A percentile compares a stretch with the other conserved stretches of the same genome.
Evolutionary conservation across 176 grass and related monocot genomes (phyloP).

Genomic region (Calamus simplicifolius): DNA sequence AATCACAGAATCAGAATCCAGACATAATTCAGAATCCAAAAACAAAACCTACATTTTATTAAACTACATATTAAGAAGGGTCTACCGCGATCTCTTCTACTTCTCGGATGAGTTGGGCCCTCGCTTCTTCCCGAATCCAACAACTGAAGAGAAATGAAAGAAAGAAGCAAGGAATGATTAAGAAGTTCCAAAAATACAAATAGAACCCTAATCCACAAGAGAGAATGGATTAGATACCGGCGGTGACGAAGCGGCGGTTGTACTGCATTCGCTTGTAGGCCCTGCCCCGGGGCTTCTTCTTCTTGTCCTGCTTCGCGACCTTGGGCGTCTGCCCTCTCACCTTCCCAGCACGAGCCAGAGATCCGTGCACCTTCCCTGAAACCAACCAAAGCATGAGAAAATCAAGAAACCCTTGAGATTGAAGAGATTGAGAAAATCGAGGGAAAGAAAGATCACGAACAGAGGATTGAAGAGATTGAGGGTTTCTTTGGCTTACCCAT

Average conservation of each 20-base stretch:
- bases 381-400: no score
- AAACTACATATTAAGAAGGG: no score
- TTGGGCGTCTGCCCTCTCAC: constrained; percentile 16
- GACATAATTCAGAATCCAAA: not conserved
- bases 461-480: no score
- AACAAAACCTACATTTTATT: not conserved
- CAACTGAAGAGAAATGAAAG: constrained; percentile 3
- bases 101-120: not conserved
- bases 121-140: constrained; percentile 17
- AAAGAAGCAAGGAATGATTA: no score
- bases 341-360: constrained; percentile 11
- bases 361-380: constrained; percentile 18
- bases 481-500: no score
- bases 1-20: no score
- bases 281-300: constrained; percentile 4
- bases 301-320: constrained; percentile 14
- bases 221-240: no score
- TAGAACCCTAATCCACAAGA: not conserved
- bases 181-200: no score
- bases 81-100: no score
- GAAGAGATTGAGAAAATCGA: no score
- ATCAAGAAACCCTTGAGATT: no score
- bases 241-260: constrained; percentile 14
- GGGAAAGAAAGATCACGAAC: no score
- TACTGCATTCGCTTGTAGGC: constrained; percentile 14